Percentiles rank a stretch among this genome's conserved stretches.
Conservation (phyloP, 2,329 filamentous ascomycete genomes). For the Elsinoe necatrix region DNA sequence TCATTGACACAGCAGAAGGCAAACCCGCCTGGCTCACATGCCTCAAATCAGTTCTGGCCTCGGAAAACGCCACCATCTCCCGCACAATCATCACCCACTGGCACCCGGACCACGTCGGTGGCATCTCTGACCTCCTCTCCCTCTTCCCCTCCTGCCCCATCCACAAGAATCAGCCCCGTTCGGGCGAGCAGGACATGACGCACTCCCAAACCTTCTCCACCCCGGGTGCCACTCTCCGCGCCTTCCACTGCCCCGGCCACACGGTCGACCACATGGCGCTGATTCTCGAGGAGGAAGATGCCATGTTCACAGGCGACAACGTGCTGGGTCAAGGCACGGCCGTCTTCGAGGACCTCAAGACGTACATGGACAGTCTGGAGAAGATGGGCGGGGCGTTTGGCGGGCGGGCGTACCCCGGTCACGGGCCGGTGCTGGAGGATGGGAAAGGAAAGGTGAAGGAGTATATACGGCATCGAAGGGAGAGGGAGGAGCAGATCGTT, state of each 20-base stretch:
- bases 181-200: slow-evolving; percentile 45
- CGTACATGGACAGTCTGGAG: slow-evolving; percentile 61
- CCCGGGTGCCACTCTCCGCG: slow-evolving; percentile 58
- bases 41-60: slow-evolving; percentile 54
- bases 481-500: slow-evolving; percentile 71
- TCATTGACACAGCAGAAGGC: slow-evolving; percentile 88
- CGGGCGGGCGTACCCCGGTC: slow-evolving; percentile 75
- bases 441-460: slow-evolving; percentile 64
- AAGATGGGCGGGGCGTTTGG: slow-evolving; percentile 58
- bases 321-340: slow-evolving; percentile 79
- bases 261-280: slow-evolving; percentile 76
- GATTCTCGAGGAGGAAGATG: slow-evolving; percentile 64
- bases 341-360: slow-evolving; percentile 68
- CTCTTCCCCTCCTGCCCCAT: slow-evolving; percentile 56
- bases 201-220: slow-evolving; percentile 49
- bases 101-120: slow-evolving; percentile 79
- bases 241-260: slow-evolving; percentile 65
- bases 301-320: slow-evolving; percentile 84
- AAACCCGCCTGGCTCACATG: slow-evolving; percentile 61
- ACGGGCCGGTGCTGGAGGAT: slow-evolving; percentile 70
- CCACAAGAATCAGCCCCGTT: slow-evolving; percentile 56
- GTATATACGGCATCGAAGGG: slow-evolving; percentile 73
- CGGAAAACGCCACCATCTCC: slow-evolving; percentile 62
- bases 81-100: slow-evolving; percentile 77
- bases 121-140: slow-evolving; percentile 59